These are phyloP conservation scores for Neurospora cerealis DNA, from an alignment of 495 filamentous ascomycete species.

Conservation along the genomic window DNA sequence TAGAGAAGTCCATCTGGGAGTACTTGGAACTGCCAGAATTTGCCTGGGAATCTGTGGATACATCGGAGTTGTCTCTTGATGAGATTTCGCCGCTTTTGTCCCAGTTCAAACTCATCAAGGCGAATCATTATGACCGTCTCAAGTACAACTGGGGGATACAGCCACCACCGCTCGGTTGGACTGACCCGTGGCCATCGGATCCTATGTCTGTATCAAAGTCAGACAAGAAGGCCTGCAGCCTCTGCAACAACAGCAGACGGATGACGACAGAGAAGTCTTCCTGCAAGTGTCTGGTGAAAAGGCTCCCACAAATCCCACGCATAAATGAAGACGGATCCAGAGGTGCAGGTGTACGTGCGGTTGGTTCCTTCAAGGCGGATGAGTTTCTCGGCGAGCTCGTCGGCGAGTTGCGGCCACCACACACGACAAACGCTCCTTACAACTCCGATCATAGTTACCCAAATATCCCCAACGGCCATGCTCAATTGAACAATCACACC, in stretches of 20 bases:
- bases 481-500: not conserved
- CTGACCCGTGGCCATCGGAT: slow-evolving; percentile 15
- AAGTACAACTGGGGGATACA: slow-evolving; percentile 4
- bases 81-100: slow-evolving; percentile 11
- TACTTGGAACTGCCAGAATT: slow-evolving; percentile 17
- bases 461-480: not conserved
- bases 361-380: slow-evolving; percentile 3
- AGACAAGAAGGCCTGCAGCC: slow-evolving; percentile 6
- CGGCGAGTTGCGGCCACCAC: slow-evolving; percentile 18
- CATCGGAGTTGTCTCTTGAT: slow-evolving; percentile 2
- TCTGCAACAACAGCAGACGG: slow-evolving; percentile 9
- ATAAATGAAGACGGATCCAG: slow-evolving; percentile 11
- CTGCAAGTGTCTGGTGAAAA: slow-evolving; percentile 10
- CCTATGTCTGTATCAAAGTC: slow-evolving; percentile 5
- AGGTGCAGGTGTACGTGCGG: slow-evolving; percentile 13
- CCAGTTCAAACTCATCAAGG: slow-evolving; percentile 8
- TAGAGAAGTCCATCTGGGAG: slow-evolving; percentile 14
- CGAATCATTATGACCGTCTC: slow-evolving; percentile 6
- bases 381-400: slow-evolving; percentile 19
- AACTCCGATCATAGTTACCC: not conserved
- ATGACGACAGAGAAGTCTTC: not conserved
- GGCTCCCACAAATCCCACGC: slow-evolving; percentile 11
- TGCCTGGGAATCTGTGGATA: slow-evolving; percentile 15
- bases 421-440: not conserved
- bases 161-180: slow-evolving; percentile 11